Evolutionary conservation across 495 filamentous ascomycete genomes (phyloP).

Genomic region (Penicillium silybi): DNA sequence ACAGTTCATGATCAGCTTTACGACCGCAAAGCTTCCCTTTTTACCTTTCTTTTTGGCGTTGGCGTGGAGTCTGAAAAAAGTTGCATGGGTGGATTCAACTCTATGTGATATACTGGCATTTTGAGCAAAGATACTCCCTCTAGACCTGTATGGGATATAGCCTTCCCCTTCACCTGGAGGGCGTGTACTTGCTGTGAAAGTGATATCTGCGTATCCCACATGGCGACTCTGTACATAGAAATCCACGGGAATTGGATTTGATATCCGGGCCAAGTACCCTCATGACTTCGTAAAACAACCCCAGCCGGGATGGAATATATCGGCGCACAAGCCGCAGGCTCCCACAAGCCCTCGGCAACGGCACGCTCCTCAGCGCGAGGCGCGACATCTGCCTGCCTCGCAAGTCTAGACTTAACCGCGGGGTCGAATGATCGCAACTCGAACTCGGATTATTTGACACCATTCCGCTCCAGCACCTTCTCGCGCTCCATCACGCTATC

Average conservation of each 20-base stretch:
- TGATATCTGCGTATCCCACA: not conserved
- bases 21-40: conserved; percentile 6
- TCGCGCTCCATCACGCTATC: conserved; percentile 88
- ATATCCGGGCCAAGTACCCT: not conserved
- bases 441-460: conserved; percentile 33
- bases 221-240: conserved; percentile 12
- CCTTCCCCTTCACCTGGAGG: conserved; percentile 11
- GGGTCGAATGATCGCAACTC: not conserved
- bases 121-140: conserved; percentile 7
- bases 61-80: conserved; percentile 10
- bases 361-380: not conserved
- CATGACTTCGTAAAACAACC: not conserved
- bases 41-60: conserved; percentile 25
- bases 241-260: not conserved
- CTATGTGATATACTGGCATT: conserved; percentile 10
- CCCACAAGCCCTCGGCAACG: not conserved
- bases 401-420: not conserved
- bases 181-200: conserved; percentile 5
- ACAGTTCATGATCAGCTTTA: conserved; percentile 30
- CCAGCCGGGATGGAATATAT: not conserved
- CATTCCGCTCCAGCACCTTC: conserved; percentile 55
- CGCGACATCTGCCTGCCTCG: not conserved
- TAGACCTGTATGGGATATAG: not conserved
- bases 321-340: not conserved
- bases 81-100: conserved; percentile 10